Evolutionary conservation across 208 protist genomes (phyloP).

Genomic region (Crithidia thermophila): DNA sequence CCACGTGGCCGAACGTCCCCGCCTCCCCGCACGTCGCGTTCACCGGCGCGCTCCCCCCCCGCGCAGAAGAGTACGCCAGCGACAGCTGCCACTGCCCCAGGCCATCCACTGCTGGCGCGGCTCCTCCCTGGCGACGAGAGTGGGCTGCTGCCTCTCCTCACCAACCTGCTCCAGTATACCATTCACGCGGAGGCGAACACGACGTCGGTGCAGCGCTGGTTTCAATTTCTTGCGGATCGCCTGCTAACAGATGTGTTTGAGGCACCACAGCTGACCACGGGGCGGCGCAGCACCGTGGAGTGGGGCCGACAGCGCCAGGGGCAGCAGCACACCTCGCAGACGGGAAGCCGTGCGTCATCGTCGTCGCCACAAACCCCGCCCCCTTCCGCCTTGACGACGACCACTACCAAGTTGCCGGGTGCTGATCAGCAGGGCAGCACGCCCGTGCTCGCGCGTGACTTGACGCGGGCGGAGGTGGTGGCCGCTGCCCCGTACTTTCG

Average conservation of each 20-base stretch:
- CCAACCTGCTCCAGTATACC: conserved; percentile 50
- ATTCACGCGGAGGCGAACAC: conserved; percentile 67
- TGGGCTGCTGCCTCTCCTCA: conserved; percentile 67
- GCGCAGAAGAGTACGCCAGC: background rate
- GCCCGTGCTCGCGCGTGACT: conserved; percentile 60
- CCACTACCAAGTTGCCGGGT: background rate
- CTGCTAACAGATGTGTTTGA: conserved; percentile 75
- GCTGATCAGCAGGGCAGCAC: conserved; percentile 16
- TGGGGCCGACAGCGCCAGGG: conserved; percentile 34
- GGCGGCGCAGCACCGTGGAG: conserved; percentile 41
- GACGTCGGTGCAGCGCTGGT: conserved; percentile 59
- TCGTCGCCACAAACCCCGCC: background rate
- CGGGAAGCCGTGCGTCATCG: conserved; percentile 6
- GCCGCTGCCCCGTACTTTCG: conserved; percentile 75
- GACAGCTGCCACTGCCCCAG: background rate
- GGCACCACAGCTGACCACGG: conserved; percentile 55
- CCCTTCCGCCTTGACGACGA: background rate
- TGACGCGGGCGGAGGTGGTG: conserved; percentile 64
- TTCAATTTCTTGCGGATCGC: conserved; percentile 57
- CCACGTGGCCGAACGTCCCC: background rate
- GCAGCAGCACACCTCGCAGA: conserved; percentile 10
- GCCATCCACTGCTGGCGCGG: conserved; percentile 15
- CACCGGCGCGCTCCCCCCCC: conserved; percentile 8
- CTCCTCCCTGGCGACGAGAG: conserved; percentile 27
- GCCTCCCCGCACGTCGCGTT: background rate